phyloP scores from a whole-genome alignment of 768 basidiomycete species.

The Lactarius quietus region DNA sequence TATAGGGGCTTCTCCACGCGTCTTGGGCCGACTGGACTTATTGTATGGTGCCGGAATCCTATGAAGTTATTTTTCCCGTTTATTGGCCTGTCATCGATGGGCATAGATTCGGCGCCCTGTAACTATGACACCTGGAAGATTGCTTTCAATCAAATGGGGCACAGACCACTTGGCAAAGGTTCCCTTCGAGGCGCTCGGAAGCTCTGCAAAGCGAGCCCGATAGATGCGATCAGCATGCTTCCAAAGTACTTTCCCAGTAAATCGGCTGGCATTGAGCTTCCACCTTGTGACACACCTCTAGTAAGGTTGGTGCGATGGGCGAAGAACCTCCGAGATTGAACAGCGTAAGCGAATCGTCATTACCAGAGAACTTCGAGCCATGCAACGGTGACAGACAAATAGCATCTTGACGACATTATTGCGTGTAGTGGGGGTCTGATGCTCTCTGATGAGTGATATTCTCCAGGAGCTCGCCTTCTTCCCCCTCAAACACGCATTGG shows the following conservation, averaged over 20 bases:
- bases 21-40: background rate
- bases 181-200: conserved; percentile 22
- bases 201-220: background rate
- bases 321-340: conserved; percentile 11
- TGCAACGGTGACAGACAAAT: background rate
- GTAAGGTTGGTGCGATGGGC: conserved; percentile 1
- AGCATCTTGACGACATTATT: conserved; percentile 13
- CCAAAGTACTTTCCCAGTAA: conserved; percentile 6
- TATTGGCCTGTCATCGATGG: background rate
- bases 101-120: conserved; percentile 12
- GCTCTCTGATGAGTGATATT: conserved; percentile 4
- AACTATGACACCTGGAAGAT: conserved; percentile 21
- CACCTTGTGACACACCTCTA: conserved; percentile 8
- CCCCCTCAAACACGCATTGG: background rate
- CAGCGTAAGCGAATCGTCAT: conserved; percentile 14
- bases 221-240: background rate
- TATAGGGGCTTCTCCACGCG: conserved; percentile 1
- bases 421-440: conserved; percentile 7
- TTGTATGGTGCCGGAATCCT: background rate
- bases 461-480: background rate
- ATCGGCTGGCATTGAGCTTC: background rate
- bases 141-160: conserved; percentile 10
- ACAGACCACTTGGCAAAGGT: conserved; percentile 13
- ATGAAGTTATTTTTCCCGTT: conserved; percentile 7
- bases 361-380: conserved; percentile 12